Evolutionary conservation across 306 rosid species (phyloP), one percentile per base, ranked within the genome.

Genomic region (Pyrus pyrifolia): DNA sequence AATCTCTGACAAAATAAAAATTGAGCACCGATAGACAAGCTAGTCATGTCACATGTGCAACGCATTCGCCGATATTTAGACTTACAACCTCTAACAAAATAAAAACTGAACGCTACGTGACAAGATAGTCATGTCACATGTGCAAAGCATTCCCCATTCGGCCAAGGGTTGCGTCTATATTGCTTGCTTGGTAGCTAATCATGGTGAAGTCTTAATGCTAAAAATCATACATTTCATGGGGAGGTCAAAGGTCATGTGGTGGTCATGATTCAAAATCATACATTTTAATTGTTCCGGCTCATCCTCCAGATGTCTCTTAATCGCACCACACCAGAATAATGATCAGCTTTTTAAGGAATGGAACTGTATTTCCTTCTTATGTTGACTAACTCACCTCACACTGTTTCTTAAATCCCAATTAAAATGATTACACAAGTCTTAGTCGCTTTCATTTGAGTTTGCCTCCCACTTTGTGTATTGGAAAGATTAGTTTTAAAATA

Each of bases 391-490:
- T 60, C 59, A 27, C 67, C 70, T 5, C 14, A 19, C 12, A 22
- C 8, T 21, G 33, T 72, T 12, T 13, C 52, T 22, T 66, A 21
- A 11, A 66, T 11, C 42, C 38, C 25, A 35, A 57, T 57, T 17
- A 42, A 59, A 46, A 59, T 11, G 25, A 25, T 11, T 62, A 45
- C 27, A 27, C 11, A 3, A 44, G 78, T 62, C 19, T 14, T 73
- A 18, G 68, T 42, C 60, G 68, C 58, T 73, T 59, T 30, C 57
- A 59, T 25, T 73, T 13, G 77, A 40, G 42, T 59, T 23, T 73
- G 67, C 53, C 67, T 58, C 76, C 67, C 76, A 35, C 67, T 72
- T 58, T 35, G 12, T 30, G 15, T 0, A 51, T 51, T 4, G 55
- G 21, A 51, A 51, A 17, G 8, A 15, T 18, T 51, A 19, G 55